Evolutionary conservation across 2,329 filamentous ascomycete species (phyloP).

Genomic region (Botryosphaeria dothidea): DNA sequence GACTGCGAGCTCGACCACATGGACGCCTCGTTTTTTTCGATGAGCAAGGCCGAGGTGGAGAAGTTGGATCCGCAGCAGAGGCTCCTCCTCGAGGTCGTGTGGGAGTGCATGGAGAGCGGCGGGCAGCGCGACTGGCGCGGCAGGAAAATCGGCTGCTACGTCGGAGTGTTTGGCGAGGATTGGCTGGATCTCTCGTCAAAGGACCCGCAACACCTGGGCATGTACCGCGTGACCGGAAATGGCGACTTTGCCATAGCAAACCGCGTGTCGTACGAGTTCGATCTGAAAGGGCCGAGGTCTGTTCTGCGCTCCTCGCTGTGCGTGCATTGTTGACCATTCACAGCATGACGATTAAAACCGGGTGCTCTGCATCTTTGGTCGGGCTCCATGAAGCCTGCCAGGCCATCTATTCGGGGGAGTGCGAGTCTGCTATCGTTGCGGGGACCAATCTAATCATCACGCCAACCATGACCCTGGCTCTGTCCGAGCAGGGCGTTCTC

Average conservation of each 20-base stretch:
- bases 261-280: slow-evolving; percentile 30
- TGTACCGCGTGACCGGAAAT: slow-evolving; percentile 20
- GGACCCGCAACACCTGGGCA: slow-evolving; percentile 10
- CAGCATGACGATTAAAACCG: slow-evolving; percentile 33
- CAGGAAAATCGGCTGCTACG: slow-evolving; percentile 32
- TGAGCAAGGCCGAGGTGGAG: slow-evolving; percentile 21
- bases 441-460: slow-evolving; percentile 41
- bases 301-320: not conserved
- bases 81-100: slow-evolving; percentile 31
- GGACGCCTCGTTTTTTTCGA: slow-evolving; percentile 28
- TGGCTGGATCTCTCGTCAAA: slow-evolving; percentile 20
- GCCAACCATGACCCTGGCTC: slow-evolving; percentile 31
- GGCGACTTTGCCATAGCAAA: slow-evolving; percentile 28
- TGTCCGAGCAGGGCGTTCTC: slow-evolving; percentile 41
- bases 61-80: slow-evolving; percentile 37
- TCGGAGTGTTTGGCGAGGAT: slow-evolving; percentile 31
- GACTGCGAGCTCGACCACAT: slow-evolving; percentile 29
- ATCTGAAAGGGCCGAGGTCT: slow-evolving; percentile 26
- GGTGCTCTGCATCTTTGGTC: slow-evolving; percentile 42
- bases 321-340: not conserved
- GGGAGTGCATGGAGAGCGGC: slow-evolving; percentile 40
- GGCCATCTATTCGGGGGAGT: slow-evolving; percentile 29
- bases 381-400: slow-evolving; percentile 41
- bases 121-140: slow-evolving; percentile 30
- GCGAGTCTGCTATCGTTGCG: slow-evolving; percentile 36